Evolutionary conservation across 768 basidiomycete species (phyloP), one percentile per base, ranked within the genome.

Genomic region (Saitozyma sp.): DNA sequence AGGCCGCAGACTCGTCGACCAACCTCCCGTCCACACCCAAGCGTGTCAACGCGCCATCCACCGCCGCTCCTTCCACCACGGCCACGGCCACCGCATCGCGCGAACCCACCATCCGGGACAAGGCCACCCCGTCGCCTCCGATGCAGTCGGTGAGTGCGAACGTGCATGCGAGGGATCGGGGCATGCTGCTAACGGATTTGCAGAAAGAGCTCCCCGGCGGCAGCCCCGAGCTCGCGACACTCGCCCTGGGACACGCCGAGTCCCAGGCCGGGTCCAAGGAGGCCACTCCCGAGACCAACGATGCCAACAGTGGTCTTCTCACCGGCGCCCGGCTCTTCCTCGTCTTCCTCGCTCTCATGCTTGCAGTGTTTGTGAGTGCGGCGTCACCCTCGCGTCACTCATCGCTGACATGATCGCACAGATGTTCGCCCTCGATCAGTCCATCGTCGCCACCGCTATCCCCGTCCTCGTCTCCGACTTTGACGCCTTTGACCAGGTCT

Each of bases 361-460:
- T 67, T 17, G 55, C 62, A 42, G 67, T 72, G 38, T 69, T 72
- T 56, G 67, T 72, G 56, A 59, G 64, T 67, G 7, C 39, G 11
- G n/a, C n/a, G 3, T 0, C 52, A 58, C 41, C 3, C 17, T 45
- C 29, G 38, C 29, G 3, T 13, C 9, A 9, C 16, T 37, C 13
- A 11, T 13, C 51, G 58, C 38, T 62, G 61, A 53, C 40, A 9
- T 52, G 17, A 52, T 29, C 19, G 6, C 16, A 7, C 41, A 66
- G 62, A 60, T 67, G 58, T 67, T 70, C 57, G 67, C 66, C 13
- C 54, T 64, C 45, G 74, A 75, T 48, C 74, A 75, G 59, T 73
- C 71, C n/a, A 75, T 75, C 65, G 71, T 72, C 10, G 57, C 71
- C 37, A 73, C 69, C n/a, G 71, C 71, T 48, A 71, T 73, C 50